phyloP scores from a whole-genome alignment of 2,329 filamentous ascomycete species.

The Monilinia aucupariae region DNA sequence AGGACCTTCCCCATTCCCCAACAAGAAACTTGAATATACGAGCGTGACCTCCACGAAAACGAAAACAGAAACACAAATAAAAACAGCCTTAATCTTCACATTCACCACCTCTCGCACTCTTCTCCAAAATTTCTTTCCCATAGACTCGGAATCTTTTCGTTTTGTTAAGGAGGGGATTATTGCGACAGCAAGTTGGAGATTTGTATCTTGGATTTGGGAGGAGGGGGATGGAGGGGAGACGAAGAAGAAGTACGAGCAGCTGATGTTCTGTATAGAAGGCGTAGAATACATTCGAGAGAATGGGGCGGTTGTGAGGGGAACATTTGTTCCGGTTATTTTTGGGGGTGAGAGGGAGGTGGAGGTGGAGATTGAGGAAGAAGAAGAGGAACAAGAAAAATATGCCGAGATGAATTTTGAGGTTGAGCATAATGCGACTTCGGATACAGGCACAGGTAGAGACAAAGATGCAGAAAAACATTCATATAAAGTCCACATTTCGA shows the following conservation, averaged over 20 bases:
- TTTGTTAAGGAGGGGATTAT: constrained; percentile 49
- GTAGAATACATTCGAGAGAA: not conserved
- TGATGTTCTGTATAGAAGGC: not conserved
- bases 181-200: constrained; percentile 54
- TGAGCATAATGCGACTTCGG: not conserved
- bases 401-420: not conserved
- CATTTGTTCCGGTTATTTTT: not conserved
- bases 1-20: not conserved
- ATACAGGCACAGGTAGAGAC: not conserved
- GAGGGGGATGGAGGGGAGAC: not conserved
- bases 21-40: not conserved
- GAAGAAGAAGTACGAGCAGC: not conserved
- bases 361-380: too few relatives aligned
- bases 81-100: constrained; percentile 28
- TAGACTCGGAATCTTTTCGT: constrained; percentile 11
- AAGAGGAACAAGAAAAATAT: not conserved
- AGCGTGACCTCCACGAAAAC: constrained; percentile 25
- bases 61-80: too few relatives aligned
- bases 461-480: not conserved
- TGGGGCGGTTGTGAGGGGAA: not conserved
- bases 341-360: too few relatives aligned
- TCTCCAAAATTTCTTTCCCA: constrained; percentile 38
- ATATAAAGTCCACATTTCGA: not conserved
- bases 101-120: constrained; percentile 37
- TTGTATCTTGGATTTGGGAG: not conserved